phyloP scores from a whole-genome alignment of 1,139 yeast species.

The Debaryomyces sp. region DNA sequence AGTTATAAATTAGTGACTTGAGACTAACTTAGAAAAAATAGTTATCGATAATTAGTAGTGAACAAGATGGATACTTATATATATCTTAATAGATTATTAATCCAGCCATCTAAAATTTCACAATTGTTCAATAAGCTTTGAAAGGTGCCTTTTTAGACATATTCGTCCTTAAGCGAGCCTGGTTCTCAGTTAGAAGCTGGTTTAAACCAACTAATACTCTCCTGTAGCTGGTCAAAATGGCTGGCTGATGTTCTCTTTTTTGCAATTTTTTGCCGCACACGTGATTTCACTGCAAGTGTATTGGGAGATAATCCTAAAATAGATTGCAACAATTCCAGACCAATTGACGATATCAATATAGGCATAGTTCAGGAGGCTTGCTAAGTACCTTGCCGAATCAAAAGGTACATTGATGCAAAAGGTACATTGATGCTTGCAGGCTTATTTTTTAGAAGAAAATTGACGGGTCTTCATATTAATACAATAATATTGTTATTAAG shows the following conservation, averaged over 20 bases:
- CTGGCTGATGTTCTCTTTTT: conserved; percentile 4
- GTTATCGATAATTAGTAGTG: background rate
- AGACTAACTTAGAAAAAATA: background rate
- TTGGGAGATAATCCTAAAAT: background rate
- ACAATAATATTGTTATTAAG: background rate
- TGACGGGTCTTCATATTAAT: background rate
- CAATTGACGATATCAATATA: background rate
- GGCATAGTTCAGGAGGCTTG: background rate
- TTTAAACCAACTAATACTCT: background rate
- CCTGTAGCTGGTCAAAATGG: conserved; percentile 7
- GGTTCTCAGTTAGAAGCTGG: background rate
- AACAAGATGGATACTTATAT: background rate
- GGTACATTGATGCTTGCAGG: background rate
- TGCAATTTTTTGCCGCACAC: conserved; percentile 3
- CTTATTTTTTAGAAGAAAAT: background rate
- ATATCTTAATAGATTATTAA: background rate
- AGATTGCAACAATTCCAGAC: background rate
- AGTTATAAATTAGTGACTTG: background rate
- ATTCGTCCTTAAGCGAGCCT: background rate
- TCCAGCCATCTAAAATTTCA: background rate
- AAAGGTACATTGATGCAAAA: background rate
- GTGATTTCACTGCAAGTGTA: background rate
- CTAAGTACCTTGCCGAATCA: background rate
- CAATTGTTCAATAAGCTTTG: background rate
- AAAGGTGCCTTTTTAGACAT: background rate